Conservation (phyloP, 768 basidiomycete species). For the Lactarius tabidus region DNA sequence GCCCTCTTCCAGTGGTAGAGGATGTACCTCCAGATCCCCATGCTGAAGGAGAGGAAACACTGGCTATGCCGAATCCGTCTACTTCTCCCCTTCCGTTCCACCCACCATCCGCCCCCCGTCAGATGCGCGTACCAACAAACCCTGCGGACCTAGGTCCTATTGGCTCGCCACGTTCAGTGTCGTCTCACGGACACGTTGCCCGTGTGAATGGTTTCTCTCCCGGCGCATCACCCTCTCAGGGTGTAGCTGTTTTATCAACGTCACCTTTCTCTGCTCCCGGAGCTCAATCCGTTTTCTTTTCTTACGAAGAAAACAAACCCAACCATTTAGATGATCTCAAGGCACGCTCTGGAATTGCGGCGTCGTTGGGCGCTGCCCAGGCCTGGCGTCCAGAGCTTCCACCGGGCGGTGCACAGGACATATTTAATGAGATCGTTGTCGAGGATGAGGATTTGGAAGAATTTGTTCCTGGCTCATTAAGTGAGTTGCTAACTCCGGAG, state of each 20-base stretch:
- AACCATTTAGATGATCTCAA: conserved; percentile 35
- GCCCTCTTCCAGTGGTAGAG: conserved; percentile 12
- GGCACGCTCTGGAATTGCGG: conserved; percentile 50
- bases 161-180: conserved; percentile 59
- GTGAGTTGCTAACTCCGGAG: conserved; percentile 84
- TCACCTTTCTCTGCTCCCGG: conserved; percentile 81
- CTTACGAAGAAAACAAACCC: conserved; percentile 30
- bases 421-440: conserved; percentile 38
- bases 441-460: conserved; percentile 83
- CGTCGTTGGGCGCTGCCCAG: conserved; percentile 59
- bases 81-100: conserved; percentile 54
- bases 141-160: conserved; percentile 74
- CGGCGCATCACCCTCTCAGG: conserved; percentile 51
- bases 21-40: conserved; percentile 7
- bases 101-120: conserved; percentile 46
- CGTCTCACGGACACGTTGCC: conserved; percentile 34
- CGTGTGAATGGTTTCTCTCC: conserved; percentile 50
- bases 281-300: conserved; percentile 51
- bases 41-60: conserved; percentile 15
- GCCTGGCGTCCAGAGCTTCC: conserved; percentile 35
- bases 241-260: conserved; percentile 43
- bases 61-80: conserved; percentile 22
- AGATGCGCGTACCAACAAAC: conserved; percentile 37
- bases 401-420: conserved; percentile 11
- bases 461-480: conserved; percentile 83